Evolutionary conservation across 139 green algal species (phyloP).

Genomic region (Closterium sp.): DNA sequence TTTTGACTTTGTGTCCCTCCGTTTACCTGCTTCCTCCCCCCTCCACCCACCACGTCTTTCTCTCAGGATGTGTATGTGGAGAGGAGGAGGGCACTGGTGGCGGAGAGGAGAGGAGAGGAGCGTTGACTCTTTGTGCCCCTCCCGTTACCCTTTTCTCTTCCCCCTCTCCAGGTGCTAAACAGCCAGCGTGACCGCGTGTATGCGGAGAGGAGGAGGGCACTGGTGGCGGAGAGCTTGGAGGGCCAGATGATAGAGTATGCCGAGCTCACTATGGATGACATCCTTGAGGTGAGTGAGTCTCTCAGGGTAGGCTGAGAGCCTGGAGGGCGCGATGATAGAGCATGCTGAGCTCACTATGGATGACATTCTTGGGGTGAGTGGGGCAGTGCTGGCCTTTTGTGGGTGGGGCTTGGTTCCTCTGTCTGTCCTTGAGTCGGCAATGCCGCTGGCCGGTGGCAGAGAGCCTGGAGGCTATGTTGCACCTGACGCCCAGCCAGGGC

Average conservation of each 20-base stretch:
- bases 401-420: too few relatives aligned
- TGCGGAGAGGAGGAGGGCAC: constrained; percentile 73
- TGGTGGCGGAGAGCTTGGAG: constrained; percentile 72
- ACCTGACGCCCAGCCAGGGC: too few relatives aligned
- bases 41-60: too few relatives aligned
- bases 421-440: too few relatives aligned
- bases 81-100: too few relatives aligned
- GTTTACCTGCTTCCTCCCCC: too few relatives aligned
- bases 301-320: constrained; percentile 50
- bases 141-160: neutral
- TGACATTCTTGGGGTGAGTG: constrained; percentile 80
- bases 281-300: constrained; percentile 64
- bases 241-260: constrained; percentile 89
- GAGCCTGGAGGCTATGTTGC: constrained; percentile 66
- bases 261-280: constrained; percentile 93
- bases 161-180: constrained; percentile 77
- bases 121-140: neutral
- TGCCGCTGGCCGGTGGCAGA: constrained; percentile 60
- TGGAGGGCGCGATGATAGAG: constrained; percentile 81
- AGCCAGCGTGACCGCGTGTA: constrained; percentile 95
- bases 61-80: too few relatives aligned
- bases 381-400: neutral
- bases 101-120: too few relatives aligned
- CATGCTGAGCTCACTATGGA: constrained; percentile 93
- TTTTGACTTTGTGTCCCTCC: too few relatives aligned